Conservation (phyloP, 441 rosid genomes). For the Populus hybrid region DNA sequence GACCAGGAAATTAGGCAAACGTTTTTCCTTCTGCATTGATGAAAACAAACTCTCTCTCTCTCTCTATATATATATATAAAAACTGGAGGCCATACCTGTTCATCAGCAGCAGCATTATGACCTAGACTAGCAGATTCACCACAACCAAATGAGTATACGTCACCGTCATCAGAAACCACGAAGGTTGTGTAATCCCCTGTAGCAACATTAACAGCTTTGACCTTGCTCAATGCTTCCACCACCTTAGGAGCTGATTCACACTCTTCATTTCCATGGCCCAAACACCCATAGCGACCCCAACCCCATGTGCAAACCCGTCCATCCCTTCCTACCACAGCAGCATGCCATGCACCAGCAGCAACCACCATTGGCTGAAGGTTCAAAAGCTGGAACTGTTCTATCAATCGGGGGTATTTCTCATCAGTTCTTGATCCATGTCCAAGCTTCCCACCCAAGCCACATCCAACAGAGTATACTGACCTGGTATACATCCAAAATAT, state of each 20-base stretch:
- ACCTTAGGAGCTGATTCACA: slow-evolving; percentile 82
- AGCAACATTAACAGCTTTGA: slow-evolving; percentile 87
- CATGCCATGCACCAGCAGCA: slow-evolving; percentile 99
- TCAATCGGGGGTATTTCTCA: slow-evolving; percentile 85
- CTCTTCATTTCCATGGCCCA: slow-evolving; percentile 94
- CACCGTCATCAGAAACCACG: slow-evolving; percentile 82
- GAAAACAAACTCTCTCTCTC: neutral
- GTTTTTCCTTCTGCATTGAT: too few species aligned
- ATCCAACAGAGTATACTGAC: slow-evolving; percentile 98
- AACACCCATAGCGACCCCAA: slow-evolving; percentile 97
- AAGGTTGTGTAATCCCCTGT: slow-evolving; percentile 95
- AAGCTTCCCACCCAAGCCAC: slow-evolving; percentile 97
- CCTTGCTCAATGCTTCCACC: slow-evolving; percentile 65
- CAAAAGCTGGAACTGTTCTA: slow-evolving; percentile 65
- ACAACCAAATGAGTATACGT: slow-evolving; percentile 89
- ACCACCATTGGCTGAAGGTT: slow-evolving; percentile 84
- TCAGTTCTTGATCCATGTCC: slow-evolving; percentile 93
- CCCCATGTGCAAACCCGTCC: slow-evolving; percentile 99
- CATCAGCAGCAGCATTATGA: slow-evolving; percentile 56
- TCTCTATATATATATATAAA: neutral
- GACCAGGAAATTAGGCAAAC: neutral
- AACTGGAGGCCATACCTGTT: slow-evolving; percentile 43
- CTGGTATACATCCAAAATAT: slow-evolving; percentile 33
- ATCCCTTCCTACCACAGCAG: slow-evolving; percentile 88
- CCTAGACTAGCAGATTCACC: slow-evolving; percentile 95